Evolutionary conservation across 23 red algal genomes (phyloP), one percentile per base, ranked within the genome.

Genomic region (Agarophyton chilense): DNA sequence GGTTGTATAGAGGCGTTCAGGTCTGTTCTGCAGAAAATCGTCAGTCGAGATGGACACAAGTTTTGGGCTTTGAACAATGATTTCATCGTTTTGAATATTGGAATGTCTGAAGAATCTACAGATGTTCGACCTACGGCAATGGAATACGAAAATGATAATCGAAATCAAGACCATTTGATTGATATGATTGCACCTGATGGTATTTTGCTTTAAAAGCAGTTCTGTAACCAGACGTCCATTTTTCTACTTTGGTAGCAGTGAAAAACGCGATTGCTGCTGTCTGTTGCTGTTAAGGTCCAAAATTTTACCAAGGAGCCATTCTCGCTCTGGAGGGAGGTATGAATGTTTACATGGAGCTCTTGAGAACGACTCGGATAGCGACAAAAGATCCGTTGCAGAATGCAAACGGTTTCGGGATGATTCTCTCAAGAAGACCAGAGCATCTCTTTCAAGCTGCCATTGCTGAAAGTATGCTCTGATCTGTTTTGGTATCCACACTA

Each of bases 381-480:
- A 53, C 35, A 11, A 77, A 61, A 16, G 65, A 77, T 75, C 58
- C 76, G 10, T 63, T 88, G 25, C 41, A 73, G 55, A 55, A 36
- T 24, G 56, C 75, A 67, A 72, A 57, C n/a, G 39, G 44, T 68
- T 56, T 90, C 25, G 86, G 73, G n/a, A 67, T 90, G 76, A 81
- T 90, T 10, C 28, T 79, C 4, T 90, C 86, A 34, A 50, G 73
- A 71, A 49, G 79, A 42, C 86, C 86, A 52, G 43, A 79, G 10
- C 51, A 70, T n/a, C 44, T 65, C 35, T 18, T 90, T 51, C 31
- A 40, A 53, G 57, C 32, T 63, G 40, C 57, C 7, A 72, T 28
- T 6, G 62, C 34, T 35, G 52, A 28, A 44, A 80, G 46, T 38
- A 9, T 78, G 13, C 54, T 90, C 25, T 61, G 86, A 22, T 29